Evolutionary conservation across 2,329 filamentous ascomycete species (phyloP), one percentile per base, ranked within the genome.

Genomic region (Thelonectria blattea): DNA sequence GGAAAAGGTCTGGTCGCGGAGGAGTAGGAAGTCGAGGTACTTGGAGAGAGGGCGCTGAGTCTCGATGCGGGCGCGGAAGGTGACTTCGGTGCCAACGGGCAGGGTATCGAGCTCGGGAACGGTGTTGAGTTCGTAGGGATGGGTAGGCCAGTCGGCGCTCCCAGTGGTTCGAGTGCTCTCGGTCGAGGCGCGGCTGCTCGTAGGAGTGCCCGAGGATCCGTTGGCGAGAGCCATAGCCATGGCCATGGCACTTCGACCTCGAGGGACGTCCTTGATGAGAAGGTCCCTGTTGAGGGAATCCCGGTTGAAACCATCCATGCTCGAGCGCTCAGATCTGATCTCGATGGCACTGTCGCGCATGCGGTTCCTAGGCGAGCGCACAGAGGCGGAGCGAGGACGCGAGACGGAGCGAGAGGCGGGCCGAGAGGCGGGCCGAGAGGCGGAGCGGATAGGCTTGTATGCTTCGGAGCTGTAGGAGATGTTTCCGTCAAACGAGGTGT

Each of bases 41-140:
- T 91, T 85, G 72, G 92, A 94, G 79, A 97, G 85, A 68, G 90
- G 89, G 48, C 93, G 88, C 60, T 95, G 83, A 58, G 93, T 91
- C 64, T 77, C 71, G 42, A 78, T 78, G 48, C 77, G 74, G 39
- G 77, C 78, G 57, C 78, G 73, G 61, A 80, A 79, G 53, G 75
- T 78, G 50, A 80, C 75, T 50, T 77, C 74, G 17, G 75, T 76
- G 45, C 76, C 78, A 11, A 77, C 56, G 14, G 76, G 75, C 14
- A 78, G 64, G 39, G 60, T 55, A 59, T 77, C 75, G 47, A 78
- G 72, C 69, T 78, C 71, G 17, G 72, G 63, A 41, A 79, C 72
- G 24, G 76, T 72, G 63, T 75, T 78, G 67, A 79, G 70, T 62
- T 79, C 76, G 34, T 72, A 68, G n/a, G 77, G 77, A 48, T 78